Evolutionary conservation across 2,329 filamentous ascomycete species (phyloP), one percentile per base, ranked within the genome.

Genomic region (Xylaria sp.): DNA sequence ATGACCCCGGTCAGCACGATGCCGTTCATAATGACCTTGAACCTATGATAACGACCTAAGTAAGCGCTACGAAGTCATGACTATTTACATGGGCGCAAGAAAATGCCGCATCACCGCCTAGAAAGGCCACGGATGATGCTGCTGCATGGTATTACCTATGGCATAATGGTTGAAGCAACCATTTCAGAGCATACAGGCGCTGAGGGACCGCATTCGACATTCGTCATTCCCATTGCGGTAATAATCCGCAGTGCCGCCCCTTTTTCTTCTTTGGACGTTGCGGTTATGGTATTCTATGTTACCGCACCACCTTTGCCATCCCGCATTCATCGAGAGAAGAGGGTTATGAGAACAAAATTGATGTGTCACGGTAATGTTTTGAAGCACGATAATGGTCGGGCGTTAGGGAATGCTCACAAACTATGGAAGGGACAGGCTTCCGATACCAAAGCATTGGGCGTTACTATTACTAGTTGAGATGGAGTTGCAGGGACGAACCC

Each of bases 21-120:
- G 57, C 61, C 13, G 62, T 69, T 35, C 74, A 78, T 49, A 79
- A 79, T 59, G 78, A 77, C 8, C 76, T 79, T 53, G 70, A 71
- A 62, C 73, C 76, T 5, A 83, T 83, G 80, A 74, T 82, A 63
- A 83, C 79, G 60, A 80, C 75, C 54, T 83, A 71, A 30, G 75
- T 16, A 46, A 16, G 19, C 34, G 18, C 10, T 7, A 7, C 34
- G 18, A 23, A 23, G 18, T 42, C 4, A n/a, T 51, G 23, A 30
- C 23, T 30, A 4, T 30, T 30, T 30, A 50, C 37, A 49, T 49
- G 42, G 2, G n/a, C 23, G 23, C 23, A 30, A 30, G 4, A 30
- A 30, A 30, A 30, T 30, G 23, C 23, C 23, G 23, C 23, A 30
- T 30, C 23, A 30, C 23, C 23, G 23, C 23, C 23, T 5, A 30